Percentiles rank a stretch among this genome's conserved stretches.
Conservation (phyloP, 768 basidiomycete species). For the Rhodosporidiobolus odoratus region DNA sequence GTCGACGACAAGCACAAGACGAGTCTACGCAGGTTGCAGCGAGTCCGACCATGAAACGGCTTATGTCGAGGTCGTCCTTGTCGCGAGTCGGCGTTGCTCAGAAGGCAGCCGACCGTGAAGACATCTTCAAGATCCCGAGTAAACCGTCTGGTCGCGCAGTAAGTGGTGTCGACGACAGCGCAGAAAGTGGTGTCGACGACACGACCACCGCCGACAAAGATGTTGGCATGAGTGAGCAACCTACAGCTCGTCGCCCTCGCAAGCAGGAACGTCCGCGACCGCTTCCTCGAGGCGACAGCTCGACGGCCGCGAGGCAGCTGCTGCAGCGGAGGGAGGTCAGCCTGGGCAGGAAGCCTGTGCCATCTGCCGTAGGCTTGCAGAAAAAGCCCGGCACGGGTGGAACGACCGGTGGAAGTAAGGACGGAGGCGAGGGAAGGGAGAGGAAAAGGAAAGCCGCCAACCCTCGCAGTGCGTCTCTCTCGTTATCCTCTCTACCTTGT, state of each 20-base stretch:
- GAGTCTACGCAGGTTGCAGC: slow-evolving; percentile 17
- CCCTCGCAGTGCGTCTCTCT: slow-evolving; percentile 22
- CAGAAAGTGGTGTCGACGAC: too few species aligned
- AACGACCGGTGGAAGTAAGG: neutral
- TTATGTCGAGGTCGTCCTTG: slow-evolving; percentile 11
- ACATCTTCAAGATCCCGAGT: slow-evolving; percentile 33
- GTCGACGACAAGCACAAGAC: slow-evolving; percentile 2
- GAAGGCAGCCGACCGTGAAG: neutral
- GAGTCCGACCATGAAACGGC: slow-evolving; percentile 39
- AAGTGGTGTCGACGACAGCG: neutral
- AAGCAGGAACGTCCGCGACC: slow-evolving; percentile 35
- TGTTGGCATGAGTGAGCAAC: too few species aligned
- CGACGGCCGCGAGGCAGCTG: neutral
- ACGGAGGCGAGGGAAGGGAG: neutral
- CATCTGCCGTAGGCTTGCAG: neutral
- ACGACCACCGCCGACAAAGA: too few species aligned
- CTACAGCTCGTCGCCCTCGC: too few species aligned
- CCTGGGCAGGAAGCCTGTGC: slow-evolving; percentile 9
- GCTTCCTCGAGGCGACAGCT: slow-evolving; percentile 17
- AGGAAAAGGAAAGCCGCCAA: slow-evolving; percentile 32
- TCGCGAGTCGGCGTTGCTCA: neutral
- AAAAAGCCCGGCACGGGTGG: slow-evolving; percentile 4
- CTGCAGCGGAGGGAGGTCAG: slow-evolving; percentile 30
- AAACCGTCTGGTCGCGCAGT: neutral
- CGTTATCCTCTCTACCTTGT: neutral